These are phyloP conservation scores for Fusarium sp. DNA, from an alignment of 2,329 filamentous ascomycete genomes.

Conservation along the genomic window DNA sequence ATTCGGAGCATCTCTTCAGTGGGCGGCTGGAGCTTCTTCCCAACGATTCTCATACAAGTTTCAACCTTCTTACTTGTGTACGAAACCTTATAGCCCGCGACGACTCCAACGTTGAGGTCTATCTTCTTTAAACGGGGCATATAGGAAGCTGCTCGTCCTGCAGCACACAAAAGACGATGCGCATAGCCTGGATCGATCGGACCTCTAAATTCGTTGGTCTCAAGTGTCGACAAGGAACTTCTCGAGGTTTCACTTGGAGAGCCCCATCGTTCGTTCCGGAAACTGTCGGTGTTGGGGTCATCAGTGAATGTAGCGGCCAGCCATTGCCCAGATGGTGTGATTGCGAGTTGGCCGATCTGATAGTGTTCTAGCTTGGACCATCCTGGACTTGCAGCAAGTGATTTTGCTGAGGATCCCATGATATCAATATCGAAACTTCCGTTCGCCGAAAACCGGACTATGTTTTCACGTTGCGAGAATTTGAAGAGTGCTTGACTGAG, in stretches of 20 bases:
- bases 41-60: conserved; percentile 12
- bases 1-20: neutral
- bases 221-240: neutral
- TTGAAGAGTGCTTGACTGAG: conserved; percentile 13
- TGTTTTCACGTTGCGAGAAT: conserved; percentile 15
- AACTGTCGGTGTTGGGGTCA: conserved; percentile 6
- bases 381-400: neutral
- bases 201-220: conserved; percentile 18
- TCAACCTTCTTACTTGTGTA: conserved; percentile 5
- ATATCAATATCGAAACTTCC: conserved; percentile 17
- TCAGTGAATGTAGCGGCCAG: neutral
- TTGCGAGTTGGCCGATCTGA: conserved; percentile 6
- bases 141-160: conserved; percentile 1
- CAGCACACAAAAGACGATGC: neutral
- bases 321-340: conserved; percentile 15
- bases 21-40: conserved; percentile 4
- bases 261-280: conserved; percentile 10
- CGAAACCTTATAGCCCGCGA: neutral
- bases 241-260: neutral
- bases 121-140: conserved; percentile 10
- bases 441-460: neutral
- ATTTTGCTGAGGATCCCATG: neutral
- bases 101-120: neutral
- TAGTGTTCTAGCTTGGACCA: conserved; percentile 18
- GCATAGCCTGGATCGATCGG: conserved; percentile 15